A percentile compares a stretch with the other conserved stretches of the same genome.
Conservation (phyloP, 192 early-diverging fungal genomes). For the Coemansia sp. region DNA sequence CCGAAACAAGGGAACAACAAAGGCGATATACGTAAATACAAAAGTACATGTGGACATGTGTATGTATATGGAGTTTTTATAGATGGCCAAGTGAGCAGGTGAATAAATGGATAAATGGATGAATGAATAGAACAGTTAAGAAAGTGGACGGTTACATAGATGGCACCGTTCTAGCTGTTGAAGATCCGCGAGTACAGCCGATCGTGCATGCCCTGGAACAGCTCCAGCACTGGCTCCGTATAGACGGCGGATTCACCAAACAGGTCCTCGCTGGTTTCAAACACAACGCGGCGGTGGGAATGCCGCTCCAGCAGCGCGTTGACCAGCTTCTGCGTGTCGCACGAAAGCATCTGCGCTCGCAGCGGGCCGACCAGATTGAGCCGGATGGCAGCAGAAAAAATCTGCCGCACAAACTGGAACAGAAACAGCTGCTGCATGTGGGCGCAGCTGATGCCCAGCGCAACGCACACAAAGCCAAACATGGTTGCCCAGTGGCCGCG, state of each 20-base stretch:
- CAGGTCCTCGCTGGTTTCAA: constrained; percentile 25
- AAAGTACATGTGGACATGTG: no score
- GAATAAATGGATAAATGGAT: no score
- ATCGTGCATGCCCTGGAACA: constrained; percentile 76
- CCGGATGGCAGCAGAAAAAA: constrained; percentile 83
- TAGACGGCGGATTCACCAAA: constrained; percentile 52
- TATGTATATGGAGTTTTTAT: no score
- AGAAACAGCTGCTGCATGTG: constrained; percentile 72
- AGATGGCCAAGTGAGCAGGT: no score
- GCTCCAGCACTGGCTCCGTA: constrained; percentile 69
- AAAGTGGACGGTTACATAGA: not conserved
- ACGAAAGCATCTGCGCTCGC: constrained; percentile 73
- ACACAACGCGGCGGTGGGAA: constrained; percentile 41
- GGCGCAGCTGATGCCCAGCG: constrained; percentile 44
- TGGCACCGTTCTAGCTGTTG: constrained; percentile 58
- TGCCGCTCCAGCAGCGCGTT: constrained; percentile 55
- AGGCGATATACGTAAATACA: no score
- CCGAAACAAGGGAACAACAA: no score
- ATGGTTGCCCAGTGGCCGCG: constrained; percentile 76
- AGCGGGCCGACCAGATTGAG: constrained; percentile 89
- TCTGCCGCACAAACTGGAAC: constrained; percentile 81
- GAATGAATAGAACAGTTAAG: no score
- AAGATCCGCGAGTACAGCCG: constrained; percentile 73
- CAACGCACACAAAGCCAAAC: constrained; percentile 70
- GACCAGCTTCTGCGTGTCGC: constrained; percentile 57